Base-by-base conservation (phyloP, 129 eudicot genomes). In the Flaveria trinervia region DNA sequence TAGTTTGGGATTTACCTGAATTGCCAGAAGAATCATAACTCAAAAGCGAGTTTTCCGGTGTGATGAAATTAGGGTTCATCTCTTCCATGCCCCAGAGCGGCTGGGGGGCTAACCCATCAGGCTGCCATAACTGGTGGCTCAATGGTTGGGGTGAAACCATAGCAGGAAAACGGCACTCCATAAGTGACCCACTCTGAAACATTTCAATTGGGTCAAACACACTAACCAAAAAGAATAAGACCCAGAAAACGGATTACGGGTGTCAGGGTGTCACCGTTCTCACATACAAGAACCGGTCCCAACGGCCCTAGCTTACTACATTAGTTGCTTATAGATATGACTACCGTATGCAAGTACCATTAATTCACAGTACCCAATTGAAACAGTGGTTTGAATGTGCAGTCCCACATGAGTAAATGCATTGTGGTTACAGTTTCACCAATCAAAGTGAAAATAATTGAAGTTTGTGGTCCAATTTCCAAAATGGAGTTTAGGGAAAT, bases 41-140 rank as follows among this genome's bases (percentile, higher is more conserved):
- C 72, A 90, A 72, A 39, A 80, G 92, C 3, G 97, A 87, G 83
- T 84, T 79, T 33, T 90, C 91, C 5, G 89, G 87, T 22, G 88
- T 78, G 68, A 93, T 66, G 70, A 93, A 86, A 55, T 80, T 93
- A 20, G 83, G 82, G 79, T 72, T 85, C 82, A 79, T 80, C 50
- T 89, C 97, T 77, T 86, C 92, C 79, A 84, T 87, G 65, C 75
- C 85, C 98, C 97, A 94, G 59, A 79, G 70, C 3, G 90, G 88
- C 48, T 87, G 97, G 59, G 84, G 86, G 66, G 79, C 68, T 68
- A 84, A 70, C 46, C 78, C 88, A 70, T 90, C 92, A 43, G 83
- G 30, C 15, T 85, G 92, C 91, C 89, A 87, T 22, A 76, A 80
- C 72, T 88, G 91, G 70, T 86, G 96, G 73, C 65, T 67, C 25